These are phyloP conservation scores for Neurospora discreta DNA, from an alignment of 495 filamentous ascomycete genomes.

Conservation along the genomic window DNA sequence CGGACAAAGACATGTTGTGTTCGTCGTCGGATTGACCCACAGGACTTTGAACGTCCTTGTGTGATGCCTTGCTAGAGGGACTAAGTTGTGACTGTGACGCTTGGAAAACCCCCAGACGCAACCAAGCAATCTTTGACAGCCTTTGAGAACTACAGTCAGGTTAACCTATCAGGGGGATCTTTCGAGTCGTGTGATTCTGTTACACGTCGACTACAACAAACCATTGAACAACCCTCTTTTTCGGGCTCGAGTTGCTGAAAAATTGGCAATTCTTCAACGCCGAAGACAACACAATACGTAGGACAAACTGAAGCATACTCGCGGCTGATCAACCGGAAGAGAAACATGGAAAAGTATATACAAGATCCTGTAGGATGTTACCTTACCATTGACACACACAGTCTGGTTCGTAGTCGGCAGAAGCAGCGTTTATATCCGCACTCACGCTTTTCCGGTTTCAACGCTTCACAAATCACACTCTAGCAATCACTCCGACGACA, in stretches of 20 bases:
- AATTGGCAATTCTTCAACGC: neutral
- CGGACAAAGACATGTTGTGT: neutral
- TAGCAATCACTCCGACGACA: too few species aligned
- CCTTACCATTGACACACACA: neutral
- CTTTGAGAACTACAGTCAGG: neutral
- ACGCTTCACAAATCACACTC: too few species aligned
- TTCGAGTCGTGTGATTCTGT: neutral
- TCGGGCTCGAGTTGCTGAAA: neutral
- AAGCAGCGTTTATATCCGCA: too few species aligned
- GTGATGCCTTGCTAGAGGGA: neutral
- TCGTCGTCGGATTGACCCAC: too few species aligned
- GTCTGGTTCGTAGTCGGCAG: neutral
- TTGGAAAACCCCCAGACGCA: neutral
- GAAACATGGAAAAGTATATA: neutral
- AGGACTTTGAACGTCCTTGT: neutral
- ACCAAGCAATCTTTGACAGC: neutral
- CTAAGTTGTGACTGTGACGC: neutral
- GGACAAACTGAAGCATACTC: neutral
- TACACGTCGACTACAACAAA: neutral
- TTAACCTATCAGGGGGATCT: neutral
- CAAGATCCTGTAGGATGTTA: neutral
- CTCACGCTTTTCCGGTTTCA: too few species aligned
- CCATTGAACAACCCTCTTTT: neutral
- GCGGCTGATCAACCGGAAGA: neutral
- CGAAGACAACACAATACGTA: neutral